Conservation (phyloP, 2,329 filamentous ascomycete species). For the Penicillium fuscoglaucum region DNA sequence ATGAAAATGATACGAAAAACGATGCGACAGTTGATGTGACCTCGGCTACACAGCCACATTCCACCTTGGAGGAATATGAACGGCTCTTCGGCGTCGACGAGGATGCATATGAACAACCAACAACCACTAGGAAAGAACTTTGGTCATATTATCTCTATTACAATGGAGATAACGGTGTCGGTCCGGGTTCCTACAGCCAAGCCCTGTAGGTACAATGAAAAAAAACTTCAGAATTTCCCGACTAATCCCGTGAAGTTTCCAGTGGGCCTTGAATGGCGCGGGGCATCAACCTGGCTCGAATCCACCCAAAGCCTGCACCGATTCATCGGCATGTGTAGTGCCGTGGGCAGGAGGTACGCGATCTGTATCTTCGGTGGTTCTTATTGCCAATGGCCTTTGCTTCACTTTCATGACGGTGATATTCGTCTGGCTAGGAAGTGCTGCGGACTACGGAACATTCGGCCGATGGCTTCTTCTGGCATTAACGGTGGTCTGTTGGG, state of each 20-base stretch:
- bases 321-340: constrained; percentile 41
- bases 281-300: constrained; percentile 42
- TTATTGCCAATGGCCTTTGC: constrained; percentile 46
- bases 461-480: constrained; percentile 44
- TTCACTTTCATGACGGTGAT: constrained; percentile 47
- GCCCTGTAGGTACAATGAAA: constrained; percentile 31
- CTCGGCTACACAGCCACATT: constrained; percentile 1
- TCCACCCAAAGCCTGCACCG: constrained; percentile 33
- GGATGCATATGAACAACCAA: constrained; percentile 39
- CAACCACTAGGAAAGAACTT: constrained; percentile 43
- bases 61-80: constrained; percentile 34
- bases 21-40: constrained; percentile 11
- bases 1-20: constrained; percentile 12
- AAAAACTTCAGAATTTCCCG: background rate
- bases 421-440: constrained; percentile 45
- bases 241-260: constrained; percentile 33
- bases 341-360: constrained; percentile 41
- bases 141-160: constrained; percentile 50
- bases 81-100: constrained; percentile 41
- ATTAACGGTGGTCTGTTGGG: constrained; percentile 45
- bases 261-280: constrained; percentile 42
- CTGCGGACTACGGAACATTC: constrained; percentile 47
- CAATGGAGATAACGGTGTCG: constrained; percentile 48
- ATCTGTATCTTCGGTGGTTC: constrained; percentile 41
- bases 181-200: constrained; percentile 44